Base-by-base conservation (phyloP, 257 asterid genomes). In the Thymus mandschuricus region DNA sequence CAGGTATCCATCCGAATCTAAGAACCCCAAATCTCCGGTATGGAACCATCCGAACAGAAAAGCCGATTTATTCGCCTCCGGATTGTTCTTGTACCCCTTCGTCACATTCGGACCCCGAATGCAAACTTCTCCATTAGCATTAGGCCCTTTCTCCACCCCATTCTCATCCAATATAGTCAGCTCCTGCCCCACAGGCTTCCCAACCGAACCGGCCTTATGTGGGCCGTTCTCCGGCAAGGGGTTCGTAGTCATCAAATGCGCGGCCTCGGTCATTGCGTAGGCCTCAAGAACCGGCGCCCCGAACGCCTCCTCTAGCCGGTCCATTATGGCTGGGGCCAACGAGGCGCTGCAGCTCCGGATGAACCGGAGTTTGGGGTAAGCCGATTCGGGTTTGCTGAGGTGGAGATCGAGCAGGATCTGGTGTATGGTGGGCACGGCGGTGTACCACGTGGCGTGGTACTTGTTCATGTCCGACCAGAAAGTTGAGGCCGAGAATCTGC, bases 271-370 rank as follows among this genome's bases (percentile, higher is more conserved):
- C 96, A 91, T 91, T 3, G 97, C 97, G 44, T 91, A 91, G 0
- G 96, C 95, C 79, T 91, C 96, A 68, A 61, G 21, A 6, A 61
- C 67, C 8, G 67, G 95, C 90, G 21, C 54, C 73, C 50, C 50
- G 44, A 94, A 94, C 1, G 97, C 86, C 80, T 94, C 97, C 80
- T 94, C 99, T 4, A 94, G 70, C 75, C 97, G 82, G 48, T 79
- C 87, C 76, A 94, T 63, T 11, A 94, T 85, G 1, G 88, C 80
- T 2, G 99, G 99, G 6, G 99, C 99, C 84, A 94, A 64, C 2
- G 99, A 89, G 0, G 98, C 97, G 50, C 99, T 95, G 74, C 99
- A 95, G 88, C 99, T 95, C 52, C 98, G 81, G 43, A 92, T 89
- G 75, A 95, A 92, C 63, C 97, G 85, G 49, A 95, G 97, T 64